Conservation (phyloP, 805 yeast genomes). For the Saccharomycopsis guyanensis region DNA sequence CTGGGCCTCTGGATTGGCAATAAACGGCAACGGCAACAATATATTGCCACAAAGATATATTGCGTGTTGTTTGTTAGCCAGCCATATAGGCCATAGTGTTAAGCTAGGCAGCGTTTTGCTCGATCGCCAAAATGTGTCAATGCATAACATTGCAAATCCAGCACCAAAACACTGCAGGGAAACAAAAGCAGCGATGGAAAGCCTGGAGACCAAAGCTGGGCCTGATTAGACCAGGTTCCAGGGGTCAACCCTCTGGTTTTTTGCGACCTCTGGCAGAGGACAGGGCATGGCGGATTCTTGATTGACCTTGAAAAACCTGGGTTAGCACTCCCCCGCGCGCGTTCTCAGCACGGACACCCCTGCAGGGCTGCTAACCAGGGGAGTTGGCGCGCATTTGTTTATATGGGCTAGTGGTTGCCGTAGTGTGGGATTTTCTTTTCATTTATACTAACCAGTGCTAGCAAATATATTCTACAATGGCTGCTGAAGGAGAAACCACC, state of each 20-base stretch:
- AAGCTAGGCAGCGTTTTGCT: not conserved
- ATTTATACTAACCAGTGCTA: not conserved
- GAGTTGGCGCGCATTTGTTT: not conserved
- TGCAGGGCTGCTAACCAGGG: not conserved
- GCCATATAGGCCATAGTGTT: no score
- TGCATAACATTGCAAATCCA: not conserved
- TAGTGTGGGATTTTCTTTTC: not conserved
- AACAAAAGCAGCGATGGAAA: not conserved
- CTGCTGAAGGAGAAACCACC: constrained; percentile 30
- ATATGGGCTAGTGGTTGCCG: not conserved
- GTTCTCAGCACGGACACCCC: constrained; percentile 1
- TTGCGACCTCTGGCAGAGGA: no score
- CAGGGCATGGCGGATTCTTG: constrained; percentile 2
- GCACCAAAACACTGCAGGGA: not conserved
- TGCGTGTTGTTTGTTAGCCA: no score
- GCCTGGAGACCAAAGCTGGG: not conserved
- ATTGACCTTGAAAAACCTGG: constrained; percentile 6
- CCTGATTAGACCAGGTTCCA: no score
- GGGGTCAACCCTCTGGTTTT: no score
- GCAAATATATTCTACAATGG: constrained; percentile 25
- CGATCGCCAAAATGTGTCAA: not conserved
- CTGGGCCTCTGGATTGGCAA: no score
- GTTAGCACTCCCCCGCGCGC: not conserved
- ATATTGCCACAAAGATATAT: no score
- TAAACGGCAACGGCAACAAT: not conserved